Conservation (phyloP, 495 filamentous ascomycete genomes). For the Penicillium paxilli region DNA sequence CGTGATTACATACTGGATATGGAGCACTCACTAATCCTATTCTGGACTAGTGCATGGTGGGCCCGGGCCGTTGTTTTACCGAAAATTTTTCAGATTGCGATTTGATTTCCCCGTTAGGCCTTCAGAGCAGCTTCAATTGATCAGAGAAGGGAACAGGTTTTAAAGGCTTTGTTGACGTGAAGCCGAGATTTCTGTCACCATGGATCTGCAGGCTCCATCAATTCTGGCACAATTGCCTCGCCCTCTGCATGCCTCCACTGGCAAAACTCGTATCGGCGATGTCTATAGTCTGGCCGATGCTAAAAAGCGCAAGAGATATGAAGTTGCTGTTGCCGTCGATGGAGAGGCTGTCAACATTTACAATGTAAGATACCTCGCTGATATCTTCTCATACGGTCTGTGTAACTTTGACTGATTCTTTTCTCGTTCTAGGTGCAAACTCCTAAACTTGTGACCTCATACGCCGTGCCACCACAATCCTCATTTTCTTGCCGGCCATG, state of each 20-base stretch:
- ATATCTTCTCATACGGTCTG: not conserved
- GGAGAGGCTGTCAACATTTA: conserved; percentile 91
- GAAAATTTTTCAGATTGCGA: conserved; percentile 47
- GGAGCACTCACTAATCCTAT: conserved; percentile 9
- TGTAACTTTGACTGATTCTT: not conserved
- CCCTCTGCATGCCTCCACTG: conserved; percentile 59
- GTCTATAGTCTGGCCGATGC: conserved; percentile 70
- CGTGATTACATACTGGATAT: not conserved
- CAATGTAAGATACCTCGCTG: conserved; percentile 62
- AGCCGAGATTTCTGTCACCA: conserved; percentile 20
- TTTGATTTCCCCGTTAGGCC: too few species aligned
- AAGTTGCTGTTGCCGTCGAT: conserved; percentile 84
- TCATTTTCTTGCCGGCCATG: conserved; percentile 74
- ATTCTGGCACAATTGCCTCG: conserved; percentile 66
- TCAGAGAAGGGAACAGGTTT: conserved; percentile 25
- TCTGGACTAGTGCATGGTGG: conserved; percentile 7
- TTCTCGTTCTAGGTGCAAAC: conserved; percentile 63
- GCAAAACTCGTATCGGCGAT: conserved; percentile 63
- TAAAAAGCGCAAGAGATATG: conserved; percentile 83
- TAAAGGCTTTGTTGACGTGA: conserved; percentile 7
- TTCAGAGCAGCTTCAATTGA: conserved; percentile 15
- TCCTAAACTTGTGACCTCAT: conserved; percentile 78
- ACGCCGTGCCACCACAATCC: conserved; percentile 79
- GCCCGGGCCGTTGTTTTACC: conserved; percentile 34
- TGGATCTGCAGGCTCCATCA: conserved; percentile 48